Percentiles rank a stretch among this genome's conserved stretches.
phyloP scores from a whole-genome alignment of 768 basidiomycete genomes.

The Amanita subjunquillea region DNA sequence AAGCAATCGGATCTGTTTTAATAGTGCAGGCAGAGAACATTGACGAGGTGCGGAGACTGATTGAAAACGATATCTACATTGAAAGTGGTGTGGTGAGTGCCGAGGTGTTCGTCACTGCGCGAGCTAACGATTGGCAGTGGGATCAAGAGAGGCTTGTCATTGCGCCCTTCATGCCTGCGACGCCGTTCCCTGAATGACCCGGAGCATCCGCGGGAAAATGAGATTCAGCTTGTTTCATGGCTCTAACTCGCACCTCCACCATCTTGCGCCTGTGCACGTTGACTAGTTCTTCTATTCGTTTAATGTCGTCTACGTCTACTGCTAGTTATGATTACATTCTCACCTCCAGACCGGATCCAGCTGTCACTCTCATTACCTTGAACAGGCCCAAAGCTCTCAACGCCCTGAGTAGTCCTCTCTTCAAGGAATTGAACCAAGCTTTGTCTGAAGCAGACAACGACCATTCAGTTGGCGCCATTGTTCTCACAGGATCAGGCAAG shows the following conservation, averaged over 20 bases:
- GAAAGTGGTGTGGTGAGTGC: constrained; percentile 27
- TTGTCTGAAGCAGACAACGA: constrained; percentile 64
- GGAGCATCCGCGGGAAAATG: not conserved
- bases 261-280: constrained; percentile 5
- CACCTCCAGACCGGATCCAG: constrained; percentile 54
- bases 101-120: not conserved
- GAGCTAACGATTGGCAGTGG: constrained; percentile 5
- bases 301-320: constrained; percentile 41
- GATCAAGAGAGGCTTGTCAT: constrained; percentile 7
- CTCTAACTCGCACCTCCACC: not conserved
- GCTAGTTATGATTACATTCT: constrained; percentile 57
- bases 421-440: constrained; percentile 74
- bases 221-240: not conserved
- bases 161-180: constrained; percentile 15
- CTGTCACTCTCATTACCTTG: constrained; percentile 72
- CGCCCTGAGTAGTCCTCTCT: constrained; percentile 73
- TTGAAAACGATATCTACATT: constrained; percentile 28
- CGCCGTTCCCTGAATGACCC: constrained; percentile 13
- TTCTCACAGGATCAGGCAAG: constrained; percentile 85
- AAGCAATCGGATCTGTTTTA: constrained; percentile 41
- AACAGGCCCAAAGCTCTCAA: constrained; percentile 89
- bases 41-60: constrained; percentile 23
- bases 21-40: constrained; percentile 42
- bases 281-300: constrained; percentile 12
- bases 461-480: constrained; percentile 66